Conservation (phyloP, 2,329 filamentous ascomycete genomes). For the Bipolaris gigantea region DNA sequence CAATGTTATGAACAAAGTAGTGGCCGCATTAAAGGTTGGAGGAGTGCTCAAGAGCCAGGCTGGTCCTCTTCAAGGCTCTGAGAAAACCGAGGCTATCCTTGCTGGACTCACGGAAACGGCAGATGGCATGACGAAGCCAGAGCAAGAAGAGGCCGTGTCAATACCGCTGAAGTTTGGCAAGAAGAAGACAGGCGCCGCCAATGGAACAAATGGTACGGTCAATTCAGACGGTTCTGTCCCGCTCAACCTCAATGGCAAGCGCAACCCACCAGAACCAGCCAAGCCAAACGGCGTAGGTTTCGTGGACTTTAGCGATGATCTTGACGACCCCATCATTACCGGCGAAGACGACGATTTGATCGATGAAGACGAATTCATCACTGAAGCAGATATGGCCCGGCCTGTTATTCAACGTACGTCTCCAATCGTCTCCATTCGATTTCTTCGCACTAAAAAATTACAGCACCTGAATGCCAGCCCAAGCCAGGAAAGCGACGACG, state of each 20-base stretch:
- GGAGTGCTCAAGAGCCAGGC: slow-evolving; percentile 71
- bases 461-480: slow-evolving; percentile 83
- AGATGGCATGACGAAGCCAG: slow-evolving; percentile 74
- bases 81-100: slow-evolving; percentile 78
- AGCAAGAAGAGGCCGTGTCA: slow-evolving; percentile 59
- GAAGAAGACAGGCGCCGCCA: slow-evolving; percentile 56
- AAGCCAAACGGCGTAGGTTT: slow-evolving; percentile 43
- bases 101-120: slow-evolving; percentile 70
- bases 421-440: neutral
- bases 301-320: slow-evolving; percentile 68
- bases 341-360: slow-evolving; percentile 80
- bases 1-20: slow-evolving; percentile 68
- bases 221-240: slow-evolving; percentile 45
- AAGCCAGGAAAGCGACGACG: slow-evolving; percentile 85
- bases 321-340: slow-evolving; percentile 55
- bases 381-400: slow-evolving; percentile 78
- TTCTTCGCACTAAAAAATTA: slow-evolving; percentile 8
- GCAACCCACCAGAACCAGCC: slow-evolving; percentile 45
- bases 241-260: slow-evolving; percentile 47
- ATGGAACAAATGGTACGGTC: slow-evolving; percentile 22
- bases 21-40: slow-evolving; percentile 69
- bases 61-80: slow-evolving; percentile 57
- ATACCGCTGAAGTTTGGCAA: slow-evolving; percentile 67
- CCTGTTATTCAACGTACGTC: slow-evolving; percentile 79
- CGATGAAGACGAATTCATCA: slow-evolving; percentile 85